Evolutionary conservation across 805 yeast genomes (phyloP), one percentile per base, ranked within the genome.

Genomic region (Saccharomycopsis schoenii): DNA sequence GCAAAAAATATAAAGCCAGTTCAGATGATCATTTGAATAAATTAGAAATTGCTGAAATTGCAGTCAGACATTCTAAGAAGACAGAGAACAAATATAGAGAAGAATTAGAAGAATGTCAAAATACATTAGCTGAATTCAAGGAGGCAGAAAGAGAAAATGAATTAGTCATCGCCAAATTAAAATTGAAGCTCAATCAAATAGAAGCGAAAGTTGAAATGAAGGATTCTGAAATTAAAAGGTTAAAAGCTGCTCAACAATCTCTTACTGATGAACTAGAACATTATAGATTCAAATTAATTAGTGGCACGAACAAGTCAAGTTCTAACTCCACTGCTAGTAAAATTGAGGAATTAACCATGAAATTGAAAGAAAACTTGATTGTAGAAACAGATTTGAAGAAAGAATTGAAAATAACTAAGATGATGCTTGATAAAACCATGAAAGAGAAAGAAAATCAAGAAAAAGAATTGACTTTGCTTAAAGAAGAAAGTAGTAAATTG

Each of bases 21-120:
- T 83, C 96, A 40, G 92, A 88, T 41, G 87, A 85, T 63, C 87
- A 89, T 69, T 83, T 80, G 66, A 77, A 78, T 61, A 88, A 88
- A 67, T 75, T 91, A 29, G 96, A 90, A 67, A 80, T 82, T 57
- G 92, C 94, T 1, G 97, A 92, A 68, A 77, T 84, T 57, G 87
- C 89, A 4, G 82, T 87, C 1, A 76, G 80, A 58, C 79, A 83
- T 55, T 83, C 89, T 9, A 77, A 81, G 65, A 75, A 88, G 66
- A 82, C 84, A 12, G 92, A 86, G 68, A 78, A 78, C 59, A 67
- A 75, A 42, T 76, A 85, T 4, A 73, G 71, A 56, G 74, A 75
- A 56, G 89, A 89, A 63, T 72, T 83, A 58, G 68, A 71, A 19
- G 88, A 86, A 66, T 72, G 81, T 41, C 73, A 79, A 61, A 75